Evolutionary conservation across 306 rosid species (phyloP).

Genomic region (Phaseolus lunatus): DNA sequence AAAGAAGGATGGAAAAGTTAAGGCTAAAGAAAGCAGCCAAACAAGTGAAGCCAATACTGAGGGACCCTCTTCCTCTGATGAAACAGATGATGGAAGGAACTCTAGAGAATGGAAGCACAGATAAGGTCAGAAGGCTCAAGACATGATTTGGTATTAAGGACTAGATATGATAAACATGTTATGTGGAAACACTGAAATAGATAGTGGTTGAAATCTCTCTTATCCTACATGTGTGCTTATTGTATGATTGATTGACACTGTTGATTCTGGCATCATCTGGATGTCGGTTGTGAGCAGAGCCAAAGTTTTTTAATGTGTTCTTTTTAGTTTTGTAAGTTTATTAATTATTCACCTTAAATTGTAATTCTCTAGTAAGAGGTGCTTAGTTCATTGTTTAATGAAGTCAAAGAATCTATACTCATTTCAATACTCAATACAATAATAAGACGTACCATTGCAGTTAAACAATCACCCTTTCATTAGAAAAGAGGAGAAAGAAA

Average conservation of each 20-base stretch:
- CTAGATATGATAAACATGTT: slow-evolving; percentile 37
- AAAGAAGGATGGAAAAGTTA: slow-evolving; percentile 22
- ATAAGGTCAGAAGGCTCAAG: slow-evolving; percentile 32
- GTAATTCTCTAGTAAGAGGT: slow-evolving; percentile 37
- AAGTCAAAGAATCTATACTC: background rate
- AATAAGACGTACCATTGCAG: background rate
- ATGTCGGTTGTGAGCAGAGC: slow-evolving; percentile 45
- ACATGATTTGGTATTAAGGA: slow-evolving; percentile 39
- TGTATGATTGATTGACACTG: slow-evolving; percentile 47
- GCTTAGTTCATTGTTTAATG: background rate
- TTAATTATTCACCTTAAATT: slow-evolving; percentile 36
- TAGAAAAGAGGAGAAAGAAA: too few relatives aligned
- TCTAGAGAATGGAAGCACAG: slow-evolving; percentile 41
- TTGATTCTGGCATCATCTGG: slow-evolving; percentile 34
- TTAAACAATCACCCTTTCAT: too few relatives aligned
- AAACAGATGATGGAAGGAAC: slow-evolving; percentile 48
- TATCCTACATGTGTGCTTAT: slow-evolving; percentile 39
- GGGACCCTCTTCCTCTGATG: slow-evolving; percentile 56
- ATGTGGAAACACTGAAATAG: slow-evolving; percentile 42
- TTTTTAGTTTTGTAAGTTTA: background rate
- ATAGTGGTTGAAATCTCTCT: slow-evolving; percentile 35
- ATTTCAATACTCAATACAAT: background rate
- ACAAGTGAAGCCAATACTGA: slow-evolving; percentile 49
- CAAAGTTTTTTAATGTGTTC: slow-evolving; percentile 14
- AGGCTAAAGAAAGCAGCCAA: slow-evolving; percentile 48